Evolutionary conservation across 2,329 filamentous ascomycete genomes (phyloP), one percentile per base, ranked within the genome.

Genomic region (Calycina herbarum): DNA sequence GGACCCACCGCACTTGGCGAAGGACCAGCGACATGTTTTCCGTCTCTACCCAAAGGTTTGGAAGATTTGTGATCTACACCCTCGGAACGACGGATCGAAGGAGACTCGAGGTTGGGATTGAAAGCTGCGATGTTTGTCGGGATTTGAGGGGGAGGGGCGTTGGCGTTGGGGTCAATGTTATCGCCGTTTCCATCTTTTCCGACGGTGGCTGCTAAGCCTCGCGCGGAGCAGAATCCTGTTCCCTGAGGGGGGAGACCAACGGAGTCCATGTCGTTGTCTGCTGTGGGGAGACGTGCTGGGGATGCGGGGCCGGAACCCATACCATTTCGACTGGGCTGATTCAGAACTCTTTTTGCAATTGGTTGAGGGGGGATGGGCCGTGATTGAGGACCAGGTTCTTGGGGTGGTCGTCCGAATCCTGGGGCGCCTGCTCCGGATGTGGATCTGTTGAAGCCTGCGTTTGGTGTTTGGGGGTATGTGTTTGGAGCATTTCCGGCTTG

Each of bases 81-180:
- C 0, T 91, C 90, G 0, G 94, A 97, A 75, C 94, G 94, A 67
- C 92, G 87, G 74, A 97, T 93, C 0, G 93, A 95, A 0, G 94
- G 93, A 67, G 89, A 92, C 73, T 94, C 90, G 5, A 87, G 83
- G 65, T 88, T 88, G 2, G 90, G 90, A 71, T 94, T 90, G 76
- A 94, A 94, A 29, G 83, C 80, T 13, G 86, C 82, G 5, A 80
- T 80, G 7, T 79, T 78, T 45, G 80, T 77, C 2, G 81, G 81
- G 4, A 79, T 76, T 3, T 82, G 76, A 3, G 77, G 74, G 40
- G 79, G 78, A n/a, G 68, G 65, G 20, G 62, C 66, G 20, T 66
- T 29, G 11, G 60, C 58, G 24, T 40, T 57, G 20, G 60, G 56
- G 24, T 66, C 80, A 65, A 86, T 83, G 5, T 85, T 81, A 5